phyloP scores from a whole-genome alignment of 306 rosid species.

The Lathyrus sativus region DNA sequence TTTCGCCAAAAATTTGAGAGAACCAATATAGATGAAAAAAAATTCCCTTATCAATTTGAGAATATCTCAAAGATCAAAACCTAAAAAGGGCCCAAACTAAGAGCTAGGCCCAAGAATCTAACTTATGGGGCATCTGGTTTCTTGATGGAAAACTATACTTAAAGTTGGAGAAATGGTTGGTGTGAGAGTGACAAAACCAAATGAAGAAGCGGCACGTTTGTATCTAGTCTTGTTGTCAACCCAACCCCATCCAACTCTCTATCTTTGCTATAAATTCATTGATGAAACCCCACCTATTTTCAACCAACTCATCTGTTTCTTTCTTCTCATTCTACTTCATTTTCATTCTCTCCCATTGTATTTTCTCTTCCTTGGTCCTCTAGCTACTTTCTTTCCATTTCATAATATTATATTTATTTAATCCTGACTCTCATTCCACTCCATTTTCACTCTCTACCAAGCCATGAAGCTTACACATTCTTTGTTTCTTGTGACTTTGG shows the following conservation, averaged over 20 bases:
- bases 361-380: slow-evolving; percentile 9
- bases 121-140: background rate
- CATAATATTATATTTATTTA: background rate
- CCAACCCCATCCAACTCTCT: background rate
- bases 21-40: too few relatives aligned
- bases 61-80: background rate
- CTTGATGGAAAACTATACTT: slow-evolving; percentile 20
- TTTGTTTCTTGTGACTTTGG: slow-evolving; percentile 41
- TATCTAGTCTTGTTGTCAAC: background rate
- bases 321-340: background rate
- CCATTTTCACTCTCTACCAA: slow-evolving; percentile 3
- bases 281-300: slow-evolving; percentile 15
- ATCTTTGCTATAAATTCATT: slow-evolving; percentile 31
- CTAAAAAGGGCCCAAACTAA: slow-evolving; percentile 14
- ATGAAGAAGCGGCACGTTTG: slow-evolving; percentile 2
- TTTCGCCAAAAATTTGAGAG: too few relatives aligned
- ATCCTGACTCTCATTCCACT: background rate
- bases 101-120: background rate
- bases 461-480: slow-evolving; percentile 41
- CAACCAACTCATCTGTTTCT: background rate
- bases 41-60: too few relatives aligned
- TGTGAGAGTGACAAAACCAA: slow-evolving; percentile 2
- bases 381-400: background rate
- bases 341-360: background rate
- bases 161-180: slow-evolving; percentile 18